Base-by-base conservation (phyloP, 2,329 filamentous ascomycete genomes). In the Pseudonectria buxi region DNA sequence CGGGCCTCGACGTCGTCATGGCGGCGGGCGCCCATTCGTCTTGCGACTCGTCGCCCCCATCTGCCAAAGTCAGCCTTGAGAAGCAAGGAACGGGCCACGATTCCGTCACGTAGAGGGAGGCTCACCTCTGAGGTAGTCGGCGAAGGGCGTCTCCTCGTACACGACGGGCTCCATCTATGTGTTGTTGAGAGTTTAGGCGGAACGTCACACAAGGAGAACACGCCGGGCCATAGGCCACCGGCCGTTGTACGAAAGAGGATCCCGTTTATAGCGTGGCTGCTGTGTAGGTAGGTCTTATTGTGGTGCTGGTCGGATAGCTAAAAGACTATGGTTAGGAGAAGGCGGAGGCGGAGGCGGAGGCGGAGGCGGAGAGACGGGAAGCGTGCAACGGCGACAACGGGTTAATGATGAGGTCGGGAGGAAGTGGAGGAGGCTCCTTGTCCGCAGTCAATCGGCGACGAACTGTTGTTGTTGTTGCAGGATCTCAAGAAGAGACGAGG, bases 101-200 rank as follows among this genome's bases (percentile, higher is more conserved):
- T 5, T 9, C 5, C 18, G 9, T 22, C 18, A 22, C 18, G 18
- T 22, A 22, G 18, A 15, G 24, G 29, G 26, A 12, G 32, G 37
- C 50, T 54, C 64, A 92, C 89, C 88, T 78, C 89, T 82, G 51
- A 95, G 78, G 67, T 92, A 92, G 55, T 85, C 80, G 58, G 87
- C 88, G 64, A 95, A 73, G 52, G 89, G 89, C 59, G 86, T 85
- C 66, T 88, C 81, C 66, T 92, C 78, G 65, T 84, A 85, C 51
- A 95, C 78, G 53, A 95, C 73, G 55, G 84, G 79, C 74, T 95
- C 89, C 89, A 95, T 61, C 46, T 56, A 51, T 49, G 45, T 50
- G 47, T 53, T 45, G 47, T 42, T 50, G 51, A 43, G 45, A 53
- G n/a, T n/a, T n/a, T n/a, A n/a, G 33, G 46, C 43, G 42, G 44